These are phyloP conservation scores for Tremellales sp. DNA, from an alignment of 1,284 basidiomycete genomes.

Conservation along the genomic window DNA sequence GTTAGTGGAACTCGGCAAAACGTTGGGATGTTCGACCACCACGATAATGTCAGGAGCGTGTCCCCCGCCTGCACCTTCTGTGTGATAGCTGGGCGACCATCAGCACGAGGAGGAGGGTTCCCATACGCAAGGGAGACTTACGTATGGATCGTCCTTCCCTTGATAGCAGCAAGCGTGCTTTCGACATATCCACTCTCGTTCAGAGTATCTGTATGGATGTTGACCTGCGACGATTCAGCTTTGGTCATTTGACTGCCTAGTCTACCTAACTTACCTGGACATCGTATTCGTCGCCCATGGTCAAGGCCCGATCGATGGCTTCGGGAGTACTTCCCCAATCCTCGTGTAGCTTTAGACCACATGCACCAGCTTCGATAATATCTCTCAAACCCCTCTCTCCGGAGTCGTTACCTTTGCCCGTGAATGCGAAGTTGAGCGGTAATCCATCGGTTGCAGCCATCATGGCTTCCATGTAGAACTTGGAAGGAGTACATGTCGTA, in stretches of 20 bases:
- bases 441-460: slow-evolving; percentile 80
- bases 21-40: slow-evolving; percentile 83
- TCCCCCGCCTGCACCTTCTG: slow-evolving; percentile 90
- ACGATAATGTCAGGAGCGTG: slow-evolving; percentile 98
- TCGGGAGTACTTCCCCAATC: slow-evolving; percentile 96
- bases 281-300: slow-evolving; percentile 86
- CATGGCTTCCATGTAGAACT: slow-evolving; percentile 83
- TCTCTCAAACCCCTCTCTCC: slow-evolving; percentile 68
- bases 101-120: not conserved
- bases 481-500: slow-evolving; percentile 90
- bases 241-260: not conserved
- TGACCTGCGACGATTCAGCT: slow-evolving; percentile 57
- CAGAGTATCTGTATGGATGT: slow-evolving; percentile 95
- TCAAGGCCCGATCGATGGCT: slow-evolving; percentile 72
- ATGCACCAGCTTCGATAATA: slow-evolving; percentile 80
- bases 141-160: slow-evolving; percentile 91
- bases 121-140: slow-evolving; percentile 8
- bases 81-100: slow-evolving; percentile 62
- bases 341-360: slow-evolving; percentile 92
- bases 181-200: slow-evolving; percentile 73
- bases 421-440: slow-evolving; percentile 89
- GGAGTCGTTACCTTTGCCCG: slow-evolving; percentile 91
- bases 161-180: slow-evolving; percentile 88
- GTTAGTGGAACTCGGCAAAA: slow-evolving; percentile 96
- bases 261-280: slow-evolving; percentile 63